Conservation (phyloP, 352 stramenopile species). For the Peronospora destructor region DNA sequence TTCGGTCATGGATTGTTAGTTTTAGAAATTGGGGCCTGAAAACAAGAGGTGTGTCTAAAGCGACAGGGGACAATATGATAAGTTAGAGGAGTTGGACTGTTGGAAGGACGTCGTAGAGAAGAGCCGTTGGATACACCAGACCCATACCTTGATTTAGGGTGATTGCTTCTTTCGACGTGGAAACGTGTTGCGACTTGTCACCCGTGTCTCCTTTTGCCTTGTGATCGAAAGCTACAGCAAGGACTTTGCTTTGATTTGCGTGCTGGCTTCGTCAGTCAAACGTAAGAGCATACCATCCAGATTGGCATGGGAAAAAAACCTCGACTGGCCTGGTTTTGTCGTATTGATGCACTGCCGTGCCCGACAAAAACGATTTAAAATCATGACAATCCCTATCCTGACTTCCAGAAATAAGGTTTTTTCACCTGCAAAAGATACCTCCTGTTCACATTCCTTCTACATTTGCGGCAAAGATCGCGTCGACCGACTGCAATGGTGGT, state of each 20-base stretch:
- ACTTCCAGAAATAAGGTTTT: conserved; percentile 1
- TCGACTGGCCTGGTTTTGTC: conserved; percentile 2
- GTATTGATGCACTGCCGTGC: neutral
- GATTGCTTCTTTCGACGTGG: neutral
- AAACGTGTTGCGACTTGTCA: conserved; percentile 15
- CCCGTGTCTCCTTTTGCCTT: conserved; percentile 28
- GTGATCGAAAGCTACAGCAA: conserved; percentile 4
- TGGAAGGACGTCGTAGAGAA: neutral
- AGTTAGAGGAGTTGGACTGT: conserved; percentile 1
- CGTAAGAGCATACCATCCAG: conserved; percentile 6
- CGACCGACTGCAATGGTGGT: neutral
- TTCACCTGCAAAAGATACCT: neutral
- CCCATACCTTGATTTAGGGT: conserved; percentile 15
- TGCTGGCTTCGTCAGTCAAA: conserved; percentile 10
- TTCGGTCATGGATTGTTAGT: conserved; percentile 46
- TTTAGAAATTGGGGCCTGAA: neutral
- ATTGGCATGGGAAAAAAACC: conserved; percentile 9
- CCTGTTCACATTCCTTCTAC: neutral
- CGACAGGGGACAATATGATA: conserved; percentile 3
- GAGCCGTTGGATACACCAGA: neutral
- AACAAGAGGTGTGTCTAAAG: conserved; percentile 11
- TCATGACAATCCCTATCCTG: conserved; percentile 2
- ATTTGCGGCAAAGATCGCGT: neutral
- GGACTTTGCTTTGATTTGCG: conserved; percentile 18
- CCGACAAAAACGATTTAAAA: conserved; percentile 13